Percentiles rank a stretch among this genome's conserved stretches.
Conservation (phyloP, 2,329 filamentous ascomycete genomes). For the Ophiobolus disseminans region DNA sequence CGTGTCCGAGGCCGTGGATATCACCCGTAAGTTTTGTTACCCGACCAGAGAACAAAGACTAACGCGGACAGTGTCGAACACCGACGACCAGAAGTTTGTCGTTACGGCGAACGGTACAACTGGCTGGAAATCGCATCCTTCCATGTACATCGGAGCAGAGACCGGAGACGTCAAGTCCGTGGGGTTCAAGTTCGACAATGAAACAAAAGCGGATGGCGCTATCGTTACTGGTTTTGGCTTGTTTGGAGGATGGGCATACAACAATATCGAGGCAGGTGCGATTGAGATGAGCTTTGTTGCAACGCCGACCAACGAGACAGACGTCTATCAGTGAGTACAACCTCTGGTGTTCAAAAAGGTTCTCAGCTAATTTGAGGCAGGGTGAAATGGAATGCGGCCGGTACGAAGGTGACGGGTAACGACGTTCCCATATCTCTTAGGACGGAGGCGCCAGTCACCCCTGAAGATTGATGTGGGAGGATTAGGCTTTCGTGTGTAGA, state of each 20-base stretch:
- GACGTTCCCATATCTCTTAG: slow-evolving; percentile 20
- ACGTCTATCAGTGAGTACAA: slow-evolving; percentile 16
- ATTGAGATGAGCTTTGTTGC: slow-evolving; percentile 30
- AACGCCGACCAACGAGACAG: slow-evolving; percentile 18
- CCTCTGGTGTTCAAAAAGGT: background rate
- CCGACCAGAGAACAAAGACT: background rate
- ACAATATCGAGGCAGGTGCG: slow-evolving; percentile 20
- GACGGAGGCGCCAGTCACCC: slow-evolving; percentile 15
- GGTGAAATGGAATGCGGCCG: background rate
- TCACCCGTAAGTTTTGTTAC: slow-evolving; percentile 32
- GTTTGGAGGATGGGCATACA: slow-evolving; percentile 43
- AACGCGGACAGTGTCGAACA: slow-evolving; percentile 14
- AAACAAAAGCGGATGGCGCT: slow-evolving; percentile 13
- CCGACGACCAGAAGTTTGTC: slow-evolving; percentile 21
- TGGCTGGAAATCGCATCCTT: slow-evolving; percentile 25
- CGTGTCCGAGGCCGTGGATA: slow-evolving; percentile 30
- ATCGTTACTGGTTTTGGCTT: slow-evolving; percentile 30
- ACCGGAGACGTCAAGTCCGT: slow-evolving; percentile 28
- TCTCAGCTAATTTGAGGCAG: background rate
- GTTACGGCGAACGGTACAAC: slow-evolving; percentile 26
- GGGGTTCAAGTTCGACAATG: slow-evolving; percentile 33
- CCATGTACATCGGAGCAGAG: slow-evolving; percentile 29
- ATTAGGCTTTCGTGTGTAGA: no score
- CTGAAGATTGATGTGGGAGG: slow-evolving; percentile 2
- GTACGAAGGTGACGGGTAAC: slow-evolving; percentile 8